phyloP scores from a whole-genome alignment of 2,329 filamentous ascomycete species.

The Dactylellina leptospora region DNA sequence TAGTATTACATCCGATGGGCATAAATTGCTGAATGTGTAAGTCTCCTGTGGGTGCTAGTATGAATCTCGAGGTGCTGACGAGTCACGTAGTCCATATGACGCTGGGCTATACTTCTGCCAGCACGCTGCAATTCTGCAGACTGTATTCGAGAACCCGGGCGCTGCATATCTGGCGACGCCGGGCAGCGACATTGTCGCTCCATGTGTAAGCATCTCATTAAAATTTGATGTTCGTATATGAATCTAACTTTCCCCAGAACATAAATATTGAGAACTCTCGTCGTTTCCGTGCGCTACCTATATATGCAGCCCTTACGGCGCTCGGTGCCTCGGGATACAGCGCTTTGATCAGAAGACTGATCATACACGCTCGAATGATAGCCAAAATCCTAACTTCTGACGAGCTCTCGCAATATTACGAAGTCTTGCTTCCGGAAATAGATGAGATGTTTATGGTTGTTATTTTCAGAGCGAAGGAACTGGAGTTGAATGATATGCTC shows the following conservation, averaged over 20 bases:
- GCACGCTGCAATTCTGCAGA: conserved; percentile 67
- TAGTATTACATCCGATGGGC: conserved; percentile 84
- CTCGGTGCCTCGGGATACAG: conserved; percentile 76
- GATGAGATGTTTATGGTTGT: conserved; percentile 74
- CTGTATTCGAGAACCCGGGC: conserved; percentile 82
- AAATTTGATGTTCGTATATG: no score
- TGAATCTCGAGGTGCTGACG: background rate
- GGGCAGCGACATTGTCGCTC: conserved; percentile 26
- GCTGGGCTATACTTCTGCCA: conserved; percentile 87
- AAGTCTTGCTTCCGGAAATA: conserved; percentile 59
- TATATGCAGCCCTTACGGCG: conserved; percentile 79
- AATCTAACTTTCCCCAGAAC: no score
- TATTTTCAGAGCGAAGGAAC: conserved; percentile 77
- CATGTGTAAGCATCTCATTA: conserved; percentile 32
- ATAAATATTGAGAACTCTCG: conserved; percentile 90
- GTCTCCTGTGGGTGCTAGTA: background rate
- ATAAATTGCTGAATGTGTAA: conserved; percentile 89
- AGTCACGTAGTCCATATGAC: conserved; percentile 75
- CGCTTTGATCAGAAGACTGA: conserved; percentile 76
- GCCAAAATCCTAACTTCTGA: conserved; percentile 64
- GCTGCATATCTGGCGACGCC: conserved; percentile 74
- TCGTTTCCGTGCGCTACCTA: conserved; percentile 87
- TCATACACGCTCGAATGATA: conserved; percentile 73
- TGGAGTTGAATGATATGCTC: conserved; percentile 71
- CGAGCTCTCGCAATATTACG: conserved; percentile 28